phyloP scores from a whole-genome alignment of 306 rosid genomes.

The Neltuma alba region DNA sequence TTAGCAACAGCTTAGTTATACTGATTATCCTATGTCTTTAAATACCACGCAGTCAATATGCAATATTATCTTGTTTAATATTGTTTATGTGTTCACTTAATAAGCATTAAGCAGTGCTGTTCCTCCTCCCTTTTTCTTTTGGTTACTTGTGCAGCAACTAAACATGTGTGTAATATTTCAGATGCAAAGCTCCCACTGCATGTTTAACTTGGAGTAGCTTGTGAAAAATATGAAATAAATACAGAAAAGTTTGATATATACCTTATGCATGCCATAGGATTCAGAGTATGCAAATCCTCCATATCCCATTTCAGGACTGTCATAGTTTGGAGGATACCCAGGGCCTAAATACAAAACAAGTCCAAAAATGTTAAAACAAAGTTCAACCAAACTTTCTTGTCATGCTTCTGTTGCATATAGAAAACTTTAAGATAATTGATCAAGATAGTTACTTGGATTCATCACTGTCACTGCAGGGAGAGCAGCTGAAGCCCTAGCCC shows the following conservation, averaged over 20 bases:
- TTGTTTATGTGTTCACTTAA: constrained; percentile 1
- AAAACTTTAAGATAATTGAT: constrained; percentile 12
- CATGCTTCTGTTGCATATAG: not conserved
- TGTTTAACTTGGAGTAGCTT: not conserved
- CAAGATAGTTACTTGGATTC: constrained; percentile 56
- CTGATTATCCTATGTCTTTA: not conserved
- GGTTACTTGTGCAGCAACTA: not conserved
- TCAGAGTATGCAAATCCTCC: constrained; percentile 56
- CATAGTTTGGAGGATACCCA: constrained; percentile 53
- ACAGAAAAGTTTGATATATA: constrained; percentile 26
- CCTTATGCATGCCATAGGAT: constrained; percentile 64
- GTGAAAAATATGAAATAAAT: constrained; percentile 7
- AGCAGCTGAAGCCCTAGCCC: constrained; percentile 65
- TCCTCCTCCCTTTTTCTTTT: not conserved
- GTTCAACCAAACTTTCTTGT: constrained; percentile 8
- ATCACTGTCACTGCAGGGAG: constrained; percentile 48
- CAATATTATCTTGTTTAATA: constrained; percentile 16
- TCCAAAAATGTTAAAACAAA: constrained; percentile 11
- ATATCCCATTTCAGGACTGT: constrained; percentile 57
- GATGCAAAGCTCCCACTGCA: not conserved
- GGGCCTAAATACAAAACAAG: constrained; percentile 52
- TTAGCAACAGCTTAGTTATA: not conserved
- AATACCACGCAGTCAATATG: not conserved
- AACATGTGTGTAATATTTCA: not conserved
- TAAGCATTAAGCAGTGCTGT: not conserved